Percentiles rank a stretch among this genome's conserved stretches.
Evolutionary conservation across 2,329 filamentous ascomycete genomes (phyloP).

Genomic region (Metarhizium anisopliae): DNA sequence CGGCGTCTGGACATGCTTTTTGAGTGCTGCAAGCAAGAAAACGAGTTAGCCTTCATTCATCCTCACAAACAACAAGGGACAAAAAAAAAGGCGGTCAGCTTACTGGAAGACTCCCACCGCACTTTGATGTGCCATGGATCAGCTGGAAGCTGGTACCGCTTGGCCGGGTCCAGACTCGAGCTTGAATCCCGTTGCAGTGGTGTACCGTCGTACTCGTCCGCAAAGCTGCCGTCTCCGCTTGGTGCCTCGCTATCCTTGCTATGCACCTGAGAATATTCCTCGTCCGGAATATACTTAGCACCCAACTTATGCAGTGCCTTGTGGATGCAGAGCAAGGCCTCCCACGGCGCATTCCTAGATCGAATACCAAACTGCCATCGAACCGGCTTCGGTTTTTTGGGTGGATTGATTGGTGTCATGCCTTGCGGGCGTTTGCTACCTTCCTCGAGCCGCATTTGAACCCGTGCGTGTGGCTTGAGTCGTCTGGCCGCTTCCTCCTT

Average conservation of each 20-base stretch:
- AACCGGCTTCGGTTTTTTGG: slow-evolving; percentile 68
- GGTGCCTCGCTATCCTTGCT: slow-evolving; percentile 28
- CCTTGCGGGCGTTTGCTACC: slow-evolving; percentile 49
- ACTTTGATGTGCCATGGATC: slow-evolving; percentile 94
- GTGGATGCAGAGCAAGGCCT: slow-evolving; percentile 92
- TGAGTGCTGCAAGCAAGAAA: slow-evolving; percentile 4
- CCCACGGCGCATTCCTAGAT: slow-evolving; percentile 85
- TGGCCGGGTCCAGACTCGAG: slow-evolving; percentile 39
- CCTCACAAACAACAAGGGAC: neutral
- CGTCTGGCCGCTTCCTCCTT: slow-evolving; percentile 73
- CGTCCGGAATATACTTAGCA: slow-evolving; percentile 73
- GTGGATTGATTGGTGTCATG: slow-evolving; percentile 52
- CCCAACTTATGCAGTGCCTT: slow-evolving; percentile 81
- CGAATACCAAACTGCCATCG: slow-evolving; percentile 98
- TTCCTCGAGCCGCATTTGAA: slow-evolving; percentile 59
- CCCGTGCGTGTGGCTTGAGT: slow-evolving; percentile 76
- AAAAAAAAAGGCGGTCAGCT: slow-evolving; percentile 29
- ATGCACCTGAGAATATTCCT: slow-evolving; percentile 44
- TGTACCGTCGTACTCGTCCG: slow-evolving; percentile 26
- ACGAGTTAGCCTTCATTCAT: neutral
- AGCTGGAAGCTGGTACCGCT: slow-evolving; percentile 75
- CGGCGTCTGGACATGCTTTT: slow-evolving; percentile 2
- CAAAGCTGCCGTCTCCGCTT: slow-evolving; percentile 32
- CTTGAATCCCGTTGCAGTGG: slow-evolving; percentile 25
- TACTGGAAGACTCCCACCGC: slow-evolving; percentile 76